Percentiles rank a stretch among this genome's conserved stretches.
These are phyloP conservation scores for Tympanopsis confertula DNA, from an alignment of 2,329 filamentous ascomycete species.

Conservation along the genomic window DNA sequence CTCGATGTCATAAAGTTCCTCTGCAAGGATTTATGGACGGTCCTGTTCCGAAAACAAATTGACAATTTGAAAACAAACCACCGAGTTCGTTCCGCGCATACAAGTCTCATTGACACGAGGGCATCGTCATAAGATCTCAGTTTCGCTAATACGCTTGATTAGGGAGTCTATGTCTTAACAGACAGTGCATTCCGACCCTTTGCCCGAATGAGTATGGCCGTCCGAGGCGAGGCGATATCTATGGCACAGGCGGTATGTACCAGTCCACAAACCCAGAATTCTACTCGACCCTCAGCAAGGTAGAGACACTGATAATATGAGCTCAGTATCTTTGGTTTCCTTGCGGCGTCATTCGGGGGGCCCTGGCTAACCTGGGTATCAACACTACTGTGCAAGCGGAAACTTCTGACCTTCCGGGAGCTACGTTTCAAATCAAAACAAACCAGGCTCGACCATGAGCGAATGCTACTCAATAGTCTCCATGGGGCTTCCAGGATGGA, in stretches of 20 bases:
- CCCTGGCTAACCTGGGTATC: constrained; percentile 84
- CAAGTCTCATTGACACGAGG: too few relatives aligned
- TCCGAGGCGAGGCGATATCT: constrained; percentile 59
- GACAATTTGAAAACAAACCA: constrained; percentile 99
- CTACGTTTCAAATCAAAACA: constrained; percentile 93
- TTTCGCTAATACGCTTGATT: background rate
- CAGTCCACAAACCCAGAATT: background rate
- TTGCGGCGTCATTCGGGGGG: constrained; percentile 81
- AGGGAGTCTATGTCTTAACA: constrained; percentile 92
- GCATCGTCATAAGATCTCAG: background rate
- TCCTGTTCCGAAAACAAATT: constrained; percentile 92
- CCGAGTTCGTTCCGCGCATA: constrained; percentile 52
- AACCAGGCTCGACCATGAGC: constrained; percentile 50
- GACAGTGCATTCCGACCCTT: constrained; percentile 87
- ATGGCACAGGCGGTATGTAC: constrained; percentile 66
- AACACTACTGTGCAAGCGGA: constrained; percentile 86
- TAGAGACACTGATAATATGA: background rate
- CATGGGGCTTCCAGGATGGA: too few relatives aligned
- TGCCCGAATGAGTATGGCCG: constrained; percentile 75
- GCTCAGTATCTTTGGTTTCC: constrained; percentile 87
- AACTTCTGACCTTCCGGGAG: constrained; percentile 72
- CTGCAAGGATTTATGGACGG: constrained; percentile 94
- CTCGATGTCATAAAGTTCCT: constrained; percentile 96
- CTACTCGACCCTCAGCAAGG: background rate
- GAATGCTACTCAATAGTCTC: too few relatives aligned